phyloP scores from a whole-genome alignment of 2,329 filamentous ascomycete species.

The Ophiocordyceps unilateralis region DNA sequence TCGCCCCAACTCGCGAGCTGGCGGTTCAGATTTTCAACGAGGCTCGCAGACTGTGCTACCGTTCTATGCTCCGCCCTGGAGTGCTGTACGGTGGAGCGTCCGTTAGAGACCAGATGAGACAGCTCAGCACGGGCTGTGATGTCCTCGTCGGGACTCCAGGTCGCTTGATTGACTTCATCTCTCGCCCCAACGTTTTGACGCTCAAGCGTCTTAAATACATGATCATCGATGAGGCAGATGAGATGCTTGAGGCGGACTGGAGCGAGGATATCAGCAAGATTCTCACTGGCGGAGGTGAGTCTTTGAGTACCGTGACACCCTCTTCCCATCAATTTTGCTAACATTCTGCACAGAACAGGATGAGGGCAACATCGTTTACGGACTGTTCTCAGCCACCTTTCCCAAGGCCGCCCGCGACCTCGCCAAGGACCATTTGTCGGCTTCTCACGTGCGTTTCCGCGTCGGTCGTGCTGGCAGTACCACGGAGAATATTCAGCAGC shows the following conservation, averaged over 20 bases:
- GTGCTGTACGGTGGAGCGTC: constrained; percentile 79
- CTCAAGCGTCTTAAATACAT: constrained; percentile 62
- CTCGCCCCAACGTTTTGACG: constrained; percentile 48
- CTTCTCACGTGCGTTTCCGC: constrained; percentile 61
- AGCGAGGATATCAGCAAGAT: constrained; percentile 57
- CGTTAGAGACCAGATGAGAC: constrained; percentile 46
- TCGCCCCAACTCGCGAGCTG: constrained; percentile 77
- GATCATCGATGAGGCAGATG: constrained; percentile 88
- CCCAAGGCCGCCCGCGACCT: constrained; percentile 62
- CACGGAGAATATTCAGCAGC: constrained; percentile 68
- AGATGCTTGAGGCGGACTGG: constrained; percentile 74
- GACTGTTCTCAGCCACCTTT: constrained; percentile 94
- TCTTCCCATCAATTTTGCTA: background rate
- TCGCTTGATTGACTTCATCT: constrained; percentile 70
- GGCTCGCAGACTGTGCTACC: constrained; percentile 79
- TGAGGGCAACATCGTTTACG: constrained; percentile 47
- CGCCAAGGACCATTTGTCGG: constrained; percentile 57
- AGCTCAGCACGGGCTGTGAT: constrained; percentile 74
- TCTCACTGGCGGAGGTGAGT: constrained; percentile 63
- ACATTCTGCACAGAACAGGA: constrained; percentile 42
- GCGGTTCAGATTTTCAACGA: constrained; percentile 94
- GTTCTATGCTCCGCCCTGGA: constrained; percentile 83
- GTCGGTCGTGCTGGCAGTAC: constrained; percentile 77
- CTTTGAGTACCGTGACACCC: background rate
- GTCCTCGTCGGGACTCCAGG: constrained; percentile 79